A percentile compares a stretch with the other conserved stretches of the same genome.
phyloP scores from a whole-genome alignment of 352 stramenopile species.

The Pythium oligandrum region DNA sequence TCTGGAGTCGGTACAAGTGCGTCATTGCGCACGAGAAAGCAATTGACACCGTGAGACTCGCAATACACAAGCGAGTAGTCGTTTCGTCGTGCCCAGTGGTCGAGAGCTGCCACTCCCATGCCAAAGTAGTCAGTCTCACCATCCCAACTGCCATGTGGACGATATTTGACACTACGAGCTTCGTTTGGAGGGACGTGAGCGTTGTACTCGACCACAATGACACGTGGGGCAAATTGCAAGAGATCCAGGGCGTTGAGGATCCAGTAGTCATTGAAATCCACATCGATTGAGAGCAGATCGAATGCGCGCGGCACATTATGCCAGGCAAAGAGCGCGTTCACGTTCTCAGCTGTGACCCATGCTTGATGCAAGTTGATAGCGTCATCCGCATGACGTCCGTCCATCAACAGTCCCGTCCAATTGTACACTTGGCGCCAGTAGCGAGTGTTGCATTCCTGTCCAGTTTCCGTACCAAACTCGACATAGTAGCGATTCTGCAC shows the following conservation, averaged over 20 bases:
- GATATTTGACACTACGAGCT: constrained; percentile 39
- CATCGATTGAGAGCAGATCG: constrained; percentile 64
- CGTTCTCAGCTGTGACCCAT: constrained; percentile 59
- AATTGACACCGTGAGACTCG: constrained; percentile 73
- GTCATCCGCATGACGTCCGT: constrained; percentile 36
- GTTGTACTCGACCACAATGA: constrained; percentile 65
- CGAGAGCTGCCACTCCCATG: constrained; percentile 41
- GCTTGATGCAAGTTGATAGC: constrained; percentile 49
- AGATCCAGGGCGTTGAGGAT: constrained; percentile 50
- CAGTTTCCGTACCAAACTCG: constrained; percentile 62
- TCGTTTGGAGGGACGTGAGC: constrained; percentile 45
- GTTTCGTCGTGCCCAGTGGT: constrained; percentile 29
- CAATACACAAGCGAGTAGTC: constrained; percentile 76
- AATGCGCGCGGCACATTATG: constrained; percentile 40
- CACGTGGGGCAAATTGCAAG: constrained; percentile 33
- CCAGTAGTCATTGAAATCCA: constrained; percentile 80
- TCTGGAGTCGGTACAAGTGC: constrained; percentile 15
- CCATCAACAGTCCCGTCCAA: constrained; percentile 61
- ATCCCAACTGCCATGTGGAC: constrained; percentile 40
- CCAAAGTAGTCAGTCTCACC: constrained; percentile 52
- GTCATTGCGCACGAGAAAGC: constrained; percentile 60
- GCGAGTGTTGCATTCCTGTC: constrained; percentile 58
- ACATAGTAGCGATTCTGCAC: constrained; percentile 36
- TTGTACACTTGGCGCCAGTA: constrained; percentile 33
- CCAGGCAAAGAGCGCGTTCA: constrained; percentile 48